A percentile compares a stretch with the other conserved stretches of the same genome.
phyloP scores from a whole-genome alignment of 2,329 filamentous ascomycete genomes.

The Hymenoscyphus repandus region DNA sequence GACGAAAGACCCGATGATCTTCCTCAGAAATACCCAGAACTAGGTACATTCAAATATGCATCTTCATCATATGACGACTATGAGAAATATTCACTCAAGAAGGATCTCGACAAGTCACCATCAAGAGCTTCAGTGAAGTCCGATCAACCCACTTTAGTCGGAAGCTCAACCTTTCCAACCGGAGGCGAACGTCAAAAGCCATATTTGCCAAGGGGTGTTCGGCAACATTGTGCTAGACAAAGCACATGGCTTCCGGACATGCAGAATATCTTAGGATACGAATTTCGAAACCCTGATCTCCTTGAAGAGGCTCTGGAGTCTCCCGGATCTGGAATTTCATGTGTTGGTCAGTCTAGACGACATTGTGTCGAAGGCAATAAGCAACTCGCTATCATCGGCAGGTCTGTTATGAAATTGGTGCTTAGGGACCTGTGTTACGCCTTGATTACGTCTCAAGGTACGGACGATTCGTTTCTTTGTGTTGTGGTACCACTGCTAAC shows the following conservation, averaged over 20 bases:
- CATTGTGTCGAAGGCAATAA: constrained; percentile 16
- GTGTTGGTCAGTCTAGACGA: constrained; percentile 11
- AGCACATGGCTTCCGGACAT: constrained; percentile 5
- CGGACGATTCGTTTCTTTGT: background rate
- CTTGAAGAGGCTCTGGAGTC: constrained; percentile 23
- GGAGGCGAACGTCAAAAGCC: too few species aligned
- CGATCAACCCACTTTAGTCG: too few species aligned
- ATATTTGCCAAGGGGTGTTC: too few species aligned
- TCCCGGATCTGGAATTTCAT: constrained; percentile 13
- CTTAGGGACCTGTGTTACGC: constrained; percentile 18
- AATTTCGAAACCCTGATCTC: constrained; percentile 16
- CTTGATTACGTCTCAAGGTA: constrained; percentile 9
- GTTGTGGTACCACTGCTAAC: background rate
- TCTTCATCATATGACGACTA: too few species aligned
- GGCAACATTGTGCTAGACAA: too few species aligned
- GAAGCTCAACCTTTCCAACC: too few species aligned
- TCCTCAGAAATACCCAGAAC: too few species aligned
- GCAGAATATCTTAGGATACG: constrained; percentile 14
- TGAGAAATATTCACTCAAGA: too few species aligned
- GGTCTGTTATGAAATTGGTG: constrained; percentile 15
- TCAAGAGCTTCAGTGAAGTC: too few species aligned
- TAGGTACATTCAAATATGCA: too few species aligned
- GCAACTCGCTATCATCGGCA: constrained; percentile 16
- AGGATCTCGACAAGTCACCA: too few species aligned
- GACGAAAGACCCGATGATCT: too few species aligned